Conservation (phyloP, 176 grass and related monocot species). For the Miscanthus lutarioriparius region DNA sequence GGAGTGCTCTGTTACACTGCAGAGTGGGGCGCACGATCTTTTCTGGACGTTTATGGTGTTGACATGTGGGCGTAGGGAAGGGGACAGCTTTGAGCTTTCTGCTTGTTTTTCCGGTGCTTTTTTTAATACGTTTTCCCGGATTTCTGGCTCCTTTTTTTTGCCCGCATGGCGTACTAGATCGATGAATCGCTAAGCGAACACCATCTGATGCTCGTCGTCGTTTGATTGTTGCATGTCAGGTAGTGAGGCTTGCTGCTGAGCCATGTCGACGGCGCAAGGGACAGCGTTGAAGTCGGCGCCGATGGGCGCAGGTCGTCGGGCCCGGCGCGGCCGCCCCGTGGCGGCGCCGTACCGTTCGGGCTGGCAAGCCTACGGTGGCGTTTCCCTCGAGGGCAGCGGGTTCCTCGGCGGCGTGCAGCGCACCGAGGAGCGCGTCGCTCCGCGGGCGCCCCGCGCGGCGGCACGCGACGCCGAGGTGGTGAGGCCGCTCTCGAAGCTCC, state of each 20-base stretch:
- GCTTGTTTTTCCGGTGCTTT: slow-evolving; percentile 7
- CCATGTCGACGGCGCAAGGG: slow-evolving; percentile 80
- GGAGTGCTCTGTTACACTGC: slow-evolving; percentile 31
- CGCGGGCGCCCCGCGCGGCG: slow-evolving; percentile 37
- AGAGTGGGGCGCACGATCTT: slow-evolving; percentile 16
- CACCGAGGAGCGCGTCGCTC: slow-evolving; percentile 59
- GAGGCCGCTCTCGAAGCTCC: slow-evolving; percentile 67
- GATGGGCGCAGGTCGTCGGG: slow-evolving; percentile 32
- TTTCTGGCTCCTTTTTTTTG: background rate
- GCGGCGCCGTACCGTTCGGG: slow-evolving; percentile 39
- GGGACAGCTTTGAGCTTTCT: slow-evolving; percentile 37
- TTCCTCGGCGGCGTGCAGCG: slow-evolving; percentile 48
- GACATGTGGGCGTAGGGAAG: slow-evolving; percentile 39
- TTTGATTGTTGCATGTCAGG: slow-evolving; percentile 40
- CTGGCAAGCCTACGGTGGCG: slow-evolving; percentile 38
- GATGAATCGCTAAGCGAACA: background rate
- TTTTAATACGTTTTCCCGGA: background rate
- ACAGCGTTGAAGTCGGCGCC: slow-evolving; percentile 54
- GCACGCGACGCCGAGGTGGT: slow-evolving; percentile 41
- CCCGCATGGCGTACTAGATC: background rate
- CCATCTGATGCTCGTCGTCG: slow-evolving; percentile 27
- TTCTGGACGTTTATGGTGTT: slow-evolving; percentile 37
- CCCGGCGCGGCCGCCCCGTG: slow-evolving; percentile 21
- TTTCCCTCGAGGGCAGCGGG: slow-evolving; percentile 58
- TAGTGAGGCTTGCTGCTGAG: slow-evolving; percentile 20